Base-by-base conservation (phyloP, 1,284 basidiomycete species). In the Cutaneotrichosporon curvatum region DNA sequence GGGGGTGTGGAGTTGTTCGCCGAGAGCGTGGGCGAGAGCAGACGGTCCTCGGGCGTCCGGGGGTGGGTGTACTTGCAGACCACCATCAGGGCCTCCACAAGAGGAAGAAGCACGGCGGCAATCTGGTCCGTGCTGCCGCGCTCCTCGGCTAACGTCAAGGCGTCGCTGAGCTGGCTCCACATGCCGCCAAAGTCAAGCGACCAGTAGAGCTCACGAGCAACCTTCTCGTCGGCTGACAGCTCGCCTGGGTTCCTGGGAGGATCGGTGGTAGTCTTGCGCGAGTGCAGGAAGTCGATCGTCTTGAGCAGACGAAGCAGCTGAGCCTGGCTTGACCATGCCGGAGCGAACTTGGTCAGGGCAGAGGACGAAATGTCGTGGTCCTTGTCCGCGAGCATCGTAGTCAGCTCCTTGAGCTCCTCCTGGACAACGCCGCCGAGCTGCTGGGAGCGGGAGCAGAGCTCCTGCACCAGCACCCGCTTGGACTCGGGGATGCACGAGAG, bases 71-170 rank as follows among this genome's bases (percentile, higher is more conserved):
- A 89, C 70, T 96, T 96, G 79, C 89, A 96, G 21, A 99, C 88
- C 1, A 99, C 94, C 89, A 98, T 96, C 54, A 99, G 75, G 0
- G 90, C 82, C 70, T 96, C 91, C 55, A 96, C 92, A 30, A 95
- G 75, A 11, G 91, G 92, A 16, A 96, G 75, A 1, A 96, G 75
- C 19, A 94, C 87, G 0, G 87, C 91, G 2, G 88, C 86, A 41
- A 92, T 83, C 62, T 92, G 86, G 52, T 88, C 86, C 39, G 84
- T 82, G 56, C 85, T 82, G 0, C 82, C 76, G 51, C 83, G 82
- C 55, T 83, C 81, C 63, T 90, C 87, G 46, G 95, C 84, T 41
- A 84, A 75, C 0, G 80, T 80, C 25, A 97, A 76, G 62, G 89
- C 92, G 57, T 87, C 84, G 23, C 89, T 83, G 1, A 97, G 78